Evolutionary conservation across 257 asterid species (phyloP).

Genomic region (Eustoma russellianum): DNA sequence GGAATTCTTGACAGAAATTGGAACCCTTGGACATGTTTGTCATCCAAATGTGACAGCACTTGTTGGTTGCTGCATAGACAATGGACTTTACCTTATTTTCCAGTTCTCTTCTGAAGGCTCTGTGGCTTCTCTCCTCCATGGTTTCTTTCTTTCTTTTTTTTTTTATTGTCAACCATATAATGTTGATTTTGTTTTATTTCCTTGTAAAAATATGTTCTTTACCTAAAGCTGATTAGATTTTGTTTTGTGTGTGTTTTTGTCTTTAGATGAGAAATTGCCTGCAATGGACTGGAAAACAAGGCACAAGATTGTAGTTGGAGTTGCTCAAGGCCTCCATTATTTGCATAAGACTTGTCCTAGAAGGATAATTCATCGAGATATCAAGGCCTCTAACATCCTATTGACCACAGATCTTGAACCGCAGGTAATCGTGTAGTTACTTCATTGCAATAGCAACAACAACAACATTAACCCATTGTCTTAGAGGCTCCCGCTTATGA

Average conservation of each 20-base stretch:
- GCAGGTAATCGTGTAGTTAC: slow-evolving; percentile 66
- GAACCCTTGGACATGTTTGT: slow-evolving; percentile 78
- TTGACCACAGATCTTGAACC: slow-evolving; percentile 71
- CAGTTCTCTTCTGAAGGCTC: slow-evolving; percentile 89
- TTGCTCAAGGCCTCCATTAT: slow-evolving; percentile 79
- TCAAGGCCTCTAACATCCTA: slow-evolving; percentile 72
- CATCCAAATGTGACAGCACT: slow-evolving; percentile 72
- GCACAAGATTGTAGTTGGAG: slow-evolving; percentile 72
- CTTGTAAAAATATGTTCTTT: no score
- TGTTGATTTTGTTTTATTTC: neutral
- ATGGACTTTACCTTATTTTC: slow-evolving; percentile 83
- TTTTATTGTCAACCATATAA: neutral
- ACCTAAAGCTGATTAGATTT: no score
- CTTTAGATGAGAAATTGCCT: slow-evolving; percentile 49
- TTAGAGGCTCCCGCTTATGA: no score
- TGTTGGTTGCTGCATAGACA: slow-evolving; percentile 80
- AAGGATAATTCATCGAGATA: slow-evolving; percentile 88
- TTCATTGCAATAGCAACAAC: no score
- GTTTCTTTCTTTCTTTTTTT: no score
- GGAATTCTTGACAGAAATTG: slow-evolving; percentile 80
- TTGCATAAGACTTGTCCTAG: slow-evolving; percentile 86
- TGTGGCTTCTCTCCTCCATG: slow-evolving; percentile 88
- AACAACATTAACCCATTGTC: no score
- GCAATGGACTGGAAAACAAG: slow-evolving; percentile 83
- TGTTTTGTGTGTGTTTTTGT: no score